phyloP scores from a whole-genome alignment of 2,329 filamentous ascomycete species.

The Claviceps sp. region DNA sequence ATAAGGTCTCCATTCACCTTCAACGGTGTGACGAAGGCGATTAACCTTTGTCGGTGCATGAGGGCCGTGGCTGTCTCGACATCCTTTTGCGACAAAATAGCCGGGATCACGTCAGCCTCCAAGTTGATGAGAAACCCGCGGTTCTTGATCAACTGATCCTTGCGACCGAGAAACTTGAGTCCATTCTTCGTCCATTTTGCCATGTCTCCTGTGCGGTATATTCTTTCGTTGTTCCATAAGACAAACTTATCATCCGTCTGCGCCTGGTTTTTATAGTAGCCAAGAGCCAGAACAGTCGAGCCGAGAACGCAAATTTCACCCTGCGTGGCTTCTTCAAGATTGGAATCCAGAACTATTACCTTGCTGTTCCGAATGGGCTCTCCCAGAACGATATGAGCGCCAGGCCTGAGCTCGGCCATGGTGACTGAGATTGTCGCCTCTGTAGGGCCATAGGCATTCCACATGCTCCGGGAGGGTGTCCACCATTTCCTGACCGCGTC shows the following conservation, averaged over 20 bases:
- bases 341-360: neutral
- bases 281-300: constrained; percentile 21
- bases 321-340: neutral
- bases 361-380: neutral
- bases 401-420: constrained; percentile 6
- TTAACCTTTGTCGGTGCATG: constrained; percentile 8
- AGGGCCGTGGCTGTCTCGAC: constrained; percentile 11
- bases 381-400: neutral
- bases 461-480: constrained; percentile 3
- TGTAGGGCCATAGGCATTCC: constrained; percentile 10
- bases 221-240: constrained; percentile 7
- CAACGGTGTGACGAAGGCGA: constrained; percentile 6
- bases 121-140: constrained; percentile 23
- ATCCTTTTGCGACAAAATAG: constrained; percentile 8
- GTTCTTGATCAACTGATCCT: constrained; percentile 19
- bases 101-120: constrained; percentile 17
- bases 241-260: constrained; percentile 8
- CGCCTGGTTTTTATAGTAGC: constrained; percentile 22
- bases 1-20: neutral
- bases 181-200: constrained; percentile 4
- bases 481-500: constrained; percentile 5
- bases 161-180: constrained; percentile 15
- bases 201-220: constrained; percentile 26
- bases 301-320: constrained; percentile 16
- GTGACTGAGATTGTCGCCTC: constrained; percentile 7